These are phyloP conservation scores for Trichosporon ovoides DNA, from an alignment of 1,284 basidiomycete species.

Conservation along the genomic window DNA sequence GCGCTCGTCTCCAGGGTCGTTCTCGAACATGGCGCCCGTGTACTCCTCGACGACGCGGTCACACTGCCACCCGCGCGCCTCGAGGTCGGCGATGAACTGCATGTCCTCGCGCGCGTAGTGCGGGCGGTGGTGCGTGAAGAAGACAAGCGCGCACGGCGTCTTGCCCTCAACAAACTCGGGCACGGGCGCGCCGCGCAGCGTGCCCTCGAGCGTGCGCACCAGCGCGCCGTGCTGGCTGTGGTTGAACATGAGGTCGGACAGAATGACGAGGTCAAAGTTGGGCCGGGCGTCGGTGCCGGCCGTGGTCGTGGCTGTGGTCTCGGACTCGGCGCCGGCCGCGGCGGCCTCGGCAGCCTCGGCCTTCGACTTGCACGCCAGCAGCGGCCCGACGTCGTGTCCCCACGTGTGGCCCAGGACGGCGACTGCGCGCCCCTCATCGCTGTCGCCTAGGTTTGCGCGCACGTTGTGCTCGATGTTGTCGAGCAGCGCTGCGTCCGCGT, in stretches of 20 bases:
- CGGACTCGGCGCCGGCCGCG: not conserved
- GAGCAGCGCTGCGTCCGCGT: slow-evolving; percentile 75
- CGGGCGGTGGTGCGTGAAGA: slow-evolving; percentile 87
- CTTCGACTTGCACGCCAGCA: slow-evolving; percentile 49
- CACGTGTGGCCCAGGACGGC: slow-evolving; percentile 73
- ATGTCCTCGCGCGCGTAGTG: slow-evolving; percentile 78
- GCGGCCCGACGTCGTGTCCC: slow-evolving; percentile 62
- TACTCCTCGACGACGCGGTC: slow-evolving; percentile 65
- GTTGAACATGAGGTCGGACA: slow-evolving; percentile 70
- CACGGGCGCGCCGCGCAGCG: slow-evolving; percentile 47
- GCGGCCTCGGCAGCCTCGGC: not conserved
- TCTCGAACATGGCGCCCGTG: slow-evolving; percentile 77
- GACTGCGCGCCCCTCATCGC: not conserved
- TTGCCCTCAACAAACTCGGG: slow-evolving; percentile 1
- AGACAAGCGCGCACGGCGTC: slow-evolving; percentile 68
- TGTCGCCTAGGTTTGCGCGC: slow-evolving; percentile 7
- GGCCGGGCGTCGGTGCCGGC: not conserved
- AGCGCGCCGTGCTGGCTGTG: slow-evolving; percentile 71
- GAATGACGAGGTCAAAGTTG: slow-evolving; percentile 71
- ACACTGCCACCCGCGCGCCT: slow-evolving; percentile 64
- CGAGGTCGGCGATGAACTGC: slow-evolving; percentile 62
- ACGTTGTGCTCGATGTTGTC: slow-evolving; percentile 74
- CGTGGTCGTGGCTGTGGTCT: not conserved
- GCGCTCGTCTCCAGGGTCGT: slow-evolving; percentile 68
- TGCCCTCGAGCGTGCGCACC: slow-evolving; percentile 64